Base-by-base conservation (phyloP, 768 basidiomycete species). In the Trametes coccinea region DNA sequence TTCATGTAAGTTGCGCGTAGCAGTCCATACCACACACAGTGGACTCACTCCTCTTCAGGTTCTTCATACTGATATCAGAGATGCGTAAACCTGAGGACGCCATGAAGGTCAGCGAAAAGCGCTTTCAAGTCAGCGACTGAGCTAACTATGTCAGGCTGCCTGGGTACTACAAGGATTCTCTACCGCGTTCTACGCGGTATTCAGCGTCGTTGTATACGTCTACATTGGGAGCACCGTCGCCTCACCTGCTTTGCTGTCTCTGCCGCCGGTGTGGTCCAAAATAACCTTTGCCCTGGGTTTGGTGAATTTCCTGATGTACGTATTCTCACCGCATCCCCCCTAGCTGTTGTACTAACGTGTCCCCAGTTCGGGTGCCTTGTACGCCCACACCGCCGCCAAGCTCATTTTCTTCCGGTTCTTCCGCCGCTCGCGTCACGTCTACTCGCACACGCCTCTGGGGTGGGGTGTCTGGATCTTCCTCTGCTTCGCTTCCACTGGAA, bases 1-100 rank as follows among this genome's bases (percentile, higher is more conserved):
- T 84, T 84, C 70, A 80, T 83, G 81, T 82, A 67, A 17, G 75
- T 40, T 5, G 22, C 22, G 22, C 22, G 22, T 22, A 22, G 22
- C 22, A 22, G 22, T 22, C 22, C 22, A 22, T 22, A 22, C 22
- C 22, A 22, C 22, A 22, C 22, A 22, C 22, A 22, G 22, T 22
- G 2, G 14, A 31, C 4, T 8, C 34, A 3, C 41, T 9, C 1
- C 14, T 17, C 30, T 13, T 30, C 44, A 82, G 82, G 79, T 84
- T 84, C 67, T 84, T 84, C 64, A 79, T 84, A 43, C 68, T 84
- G n/a, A 82, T 83, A 33, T 84, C 83, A 13, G 83, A 85, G 66
- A 84, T 84, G 84, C 71, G 70, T 22, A 67, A 65, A 30, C 82
- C 84, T 1, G 68, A 78, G 62, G 82, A 84, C 64, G 82, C 82